Evolutionary conservation across 208 protist species (phyloP).

Genomic region (Acanthamoeba divionensis): DNA sequence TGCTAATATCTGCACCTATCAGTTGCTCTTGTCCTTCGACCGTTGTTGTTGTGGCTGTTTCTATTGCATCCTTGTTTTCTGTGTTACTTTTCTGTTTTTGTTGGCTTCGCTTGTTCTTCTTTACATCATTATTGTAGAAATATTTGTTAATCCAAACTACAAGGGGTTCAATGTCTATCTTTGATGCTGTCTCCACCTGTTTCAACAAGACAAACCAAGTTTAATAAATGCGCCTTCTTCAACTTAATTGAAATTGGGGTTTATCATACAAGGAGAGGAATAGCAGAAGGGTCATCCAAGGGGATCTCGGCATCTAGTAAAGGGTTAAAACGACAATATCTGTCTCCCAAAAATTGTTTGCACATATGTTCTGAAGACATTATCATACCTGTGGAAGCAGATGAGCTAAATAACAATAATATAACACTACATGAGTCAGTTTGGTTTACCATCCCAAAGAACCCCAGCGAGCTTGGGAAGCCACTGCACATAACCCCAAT

Average conservation of each 20-base stretch:
- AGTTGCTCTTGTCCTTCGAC: too few relatives aligned
- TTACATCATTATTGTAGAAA: neutral
- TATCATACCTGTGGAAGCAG: neutral
- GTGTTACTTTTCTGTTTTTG: neutral
- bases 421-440: too few relatives aligned
- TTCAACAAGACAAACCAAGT: neutral
- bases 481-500: conserved; percentile 63
- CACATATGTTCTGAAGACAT: neutral
- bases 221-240: neutral
- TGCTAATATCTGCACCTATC: too few relatives aligned
- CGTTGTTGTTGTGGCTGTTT: too few relatives aligned
- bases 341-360: neutral
- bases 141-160: neutral
- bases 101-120: neutral
- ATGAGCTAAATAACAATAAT: too few relatives aligned
- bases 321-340: neutral
- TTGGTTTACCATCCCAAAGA: conserved; percentile 13
- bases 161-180: neutral
- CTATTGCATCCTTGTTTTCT: too few relatives aligned
- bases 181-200: neutral
- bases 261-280: neutral
- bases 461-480: conserved; percentile 50
- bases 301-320: neutral
- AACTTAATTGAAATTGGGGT: neutral
- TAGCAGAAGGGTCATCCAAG: neutral